Evolutionary conservation across 1,284 basidiomycete species (phyloP), one percentile per base, ranked within the genome.

Genomic region (Moniliophthora roreri): DNA sequence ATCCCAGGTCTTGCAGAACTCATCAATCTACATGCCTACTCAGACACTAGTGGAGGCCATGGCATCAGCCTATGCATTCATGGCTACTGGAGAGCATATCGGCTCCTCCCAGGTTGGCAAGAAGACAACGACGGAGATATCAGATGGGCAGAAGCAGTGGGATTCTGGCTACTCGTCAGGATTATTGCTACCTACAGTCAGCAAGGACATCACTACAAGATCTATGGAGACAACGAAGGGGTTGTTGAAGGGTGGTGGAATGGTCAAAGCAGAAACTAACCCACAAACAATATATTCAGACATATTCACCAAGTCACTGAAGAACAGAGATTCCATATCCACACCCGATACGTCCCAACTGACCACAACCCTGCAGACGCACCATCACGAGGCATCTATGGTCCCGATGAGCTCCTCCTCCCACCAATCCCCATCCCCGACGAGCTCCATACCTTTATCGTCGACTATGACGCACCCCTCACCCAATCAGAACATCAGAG

Each of bases 11-110:
- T 66, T 0, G 1, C 16, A 0, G 13, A 50, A 11, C 32, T 76
- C 51, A 2, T 57, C 8, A 66, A 75, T 52, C 9, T 59, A 16
- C 10, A 40, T 0, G 73, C 72, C 0, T 79, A 60, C 62, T 78
- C 72, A 0, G 75, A 78, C 60, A 75, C 76, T 5, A 77, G 75
- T 64, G 72, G 70, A 1, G 60, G 60, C 0, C 53, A 65, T n/a
- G 75, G 73, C 1, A 66, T 78, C 57, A 65, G 65, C 32, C 62
- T 79, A 58, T 46, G 66, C 62, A 61, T 77, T 60, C 35, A 61
- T 16, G 35, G 55, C 51, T 57, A 36, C 28, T 77, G 67, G 75
- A 59, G 64, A 40, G 69, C 69, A 38, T 74, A 71, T 71, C 35
- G 58, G 1, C 66, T 75, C 38, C 41, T 67, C 6, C 63, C 64